phyloP scores from a whole-genome alignment of 2,329 filamentous ascomycete species.

The Bretziella fagacearum region DNA sequence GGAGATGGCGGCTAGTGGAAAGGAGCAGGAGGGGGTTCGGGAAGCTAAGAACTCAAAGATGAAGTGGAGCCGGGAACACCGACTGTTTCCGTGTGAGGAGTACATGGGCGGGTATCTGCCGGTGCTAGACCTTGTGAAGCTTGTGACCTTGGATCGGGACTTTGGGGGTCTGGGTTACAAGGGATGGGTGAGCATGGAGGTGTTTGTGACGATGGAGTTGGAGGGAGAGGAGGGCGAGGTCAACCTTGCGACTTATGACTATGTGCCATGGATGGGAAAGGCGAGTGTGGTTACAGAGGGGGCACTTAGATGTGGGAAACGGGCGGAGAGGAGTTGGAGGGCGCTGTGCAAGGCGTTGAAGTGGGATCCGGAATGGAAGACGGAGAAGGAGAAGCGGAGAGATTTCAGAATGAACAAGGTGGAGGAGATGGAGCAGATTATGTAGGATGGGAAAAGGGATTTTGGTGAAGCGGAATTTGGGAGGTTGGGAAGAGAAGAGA shows the following conservation, averaged over 20 bases:
- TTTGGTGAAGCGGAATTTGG: too few relatives aligned
- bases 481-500: too few relatives aligned
- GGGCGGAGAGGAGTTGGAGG: conserved; percentile 15
- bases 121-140: conserved; percentile 17
- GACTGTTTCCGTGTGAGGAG: conserved; percentile 16
- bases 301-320: conserved; percentile 11
- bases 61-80: conserved; percentile 16
- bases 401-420: too few relatives aligned
- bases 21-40: not conserved
- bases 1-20: conserved; percentile 10
- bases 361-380: conserved; percentile 11
- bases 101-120: conserved; percentile 18
- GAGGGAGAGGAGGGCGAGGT: not conserved
- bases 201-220: conserved; percentile 13
- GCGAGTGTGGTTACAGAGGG: conserved; percentile 7
- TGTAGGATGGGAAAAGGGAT: too few relatives aligned
- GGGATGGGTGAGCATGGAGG: conserved; percentile 17
- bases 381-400: not conserved
- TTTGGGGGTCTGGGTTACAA: conserved; percentile 10
- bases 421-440: not conserved
- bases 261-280: conserved; percentile 6
- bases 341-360: conserved; percentile 14
- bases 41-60: conserved; percentile 9
- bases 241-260: too few relatives aligned
- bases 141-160: not conserved